Base-by-base conservation (phyloP, 208 protist genomes). In the Blechomonas ayalai region DNA sequence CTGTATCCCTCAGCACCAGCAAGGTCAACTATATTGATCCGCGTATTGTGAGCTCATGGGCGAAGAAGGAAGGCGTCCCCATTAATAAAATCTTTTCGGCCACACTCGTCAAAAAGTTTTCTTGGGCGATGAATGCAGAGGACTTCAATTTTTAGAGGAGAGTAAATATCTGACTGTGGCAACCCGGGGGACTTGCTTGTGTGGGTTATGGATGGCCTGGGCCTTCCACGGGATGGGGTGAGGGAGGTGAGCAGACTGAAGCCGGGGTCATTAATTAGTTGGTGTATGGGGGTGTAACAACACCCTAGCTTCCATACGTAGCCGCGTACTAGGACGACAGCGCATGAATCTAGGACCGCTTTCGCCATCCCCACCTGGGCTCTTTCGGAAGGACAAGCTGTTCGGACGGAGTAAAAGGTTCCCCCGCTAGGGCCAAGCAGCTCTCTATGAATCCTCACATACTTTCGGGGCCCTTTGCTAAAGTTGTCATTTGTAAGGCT, bases 21-120 rank as follows among this genome's bases (percentile, higher is more conserved):
- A 99, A 98, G 61, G 90, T 98, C 39, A 99, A 99, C 76, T 99
- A 99, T 71, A 95, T 99, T 27, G 98, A 99, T 57, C 98, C 98
- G 4, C 81, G 97, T 19, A 98, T 99, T 46, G 86, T 96, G 12
- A 90, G 97, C 49, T 95, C 97, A 4, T 99, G 97, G 96, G 97
- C 89, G 9, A 97, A 84, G 58, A 61, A 73, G 29, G 56, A 96
- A 26, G 62, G 83, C 22, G 90, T 99, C 8, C 96, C 95, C 3
- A 86, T 99, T 32, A 88, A 90, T 27, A 98, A 98, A 62, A 59
- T 99, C 26, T 99, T 98, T 52, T 92, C 92, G 5, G 96, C 97
- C 44, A 96, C 95, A 9, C 70, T 99, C 19, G 60, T 90, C 27
- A 90, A 97, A 27, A 99, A 99, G 60, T 99, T 99, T 66, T 80